Conservation (phyloP, 495 filamentous ascomycete genomes). For the Tuber melanosporum region DNA sequence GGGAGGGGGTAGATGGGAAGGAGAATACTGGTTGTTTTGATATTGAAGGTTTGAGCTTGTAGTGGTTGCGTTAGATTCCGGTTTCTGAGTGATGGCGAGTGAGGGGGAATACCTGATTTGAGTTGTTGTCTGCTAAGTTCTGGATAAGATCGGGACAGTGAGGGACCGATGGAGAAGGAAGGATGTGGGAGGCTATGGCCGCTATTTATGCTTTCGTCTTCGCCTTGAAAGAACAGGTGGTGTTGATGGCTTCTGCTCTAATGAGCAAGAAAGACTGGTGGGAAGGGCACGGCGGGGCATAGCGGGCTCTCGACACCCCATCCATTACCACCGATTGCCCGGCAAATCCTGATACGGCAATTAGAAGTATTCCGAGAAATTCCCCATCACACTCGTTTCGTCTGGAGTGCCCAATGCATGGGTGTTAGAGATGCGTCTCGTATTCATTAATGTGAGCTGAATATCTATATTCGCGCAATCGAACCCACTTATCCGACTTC, state of each 20-base stretch:
- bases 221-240: neutral
- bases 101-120: neutral
- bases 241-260: neutral
- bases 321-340: neutral
- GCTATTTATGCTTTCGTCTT: neutral
- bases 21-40: neutral
- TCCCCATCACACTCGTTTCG: neutral
- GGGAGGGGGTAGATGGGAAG: neutral
- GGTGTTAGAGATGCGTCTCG: neutral
- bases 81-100: neutral
- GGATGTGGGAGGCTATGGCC: neutral
- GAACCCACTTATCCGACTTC: neutral
- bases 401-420: neutral
- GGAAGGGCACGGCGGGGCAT: neutral
- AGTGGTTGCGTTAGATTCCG: neutral
- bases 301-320: neutral
- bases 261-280: neutral
- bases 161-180: neutral
- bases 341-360: neutral
- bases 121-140: neutral
- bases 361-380: neutral
- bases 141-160: neutral
- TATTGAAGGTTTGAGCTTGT: neutral
- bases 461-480: neutral
- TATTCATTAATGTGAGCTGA: neutral